Evolutionary conservation across 768 basidiomycete species (phyloP).

Genomic region (Lyophyllum atratum): DNA sequence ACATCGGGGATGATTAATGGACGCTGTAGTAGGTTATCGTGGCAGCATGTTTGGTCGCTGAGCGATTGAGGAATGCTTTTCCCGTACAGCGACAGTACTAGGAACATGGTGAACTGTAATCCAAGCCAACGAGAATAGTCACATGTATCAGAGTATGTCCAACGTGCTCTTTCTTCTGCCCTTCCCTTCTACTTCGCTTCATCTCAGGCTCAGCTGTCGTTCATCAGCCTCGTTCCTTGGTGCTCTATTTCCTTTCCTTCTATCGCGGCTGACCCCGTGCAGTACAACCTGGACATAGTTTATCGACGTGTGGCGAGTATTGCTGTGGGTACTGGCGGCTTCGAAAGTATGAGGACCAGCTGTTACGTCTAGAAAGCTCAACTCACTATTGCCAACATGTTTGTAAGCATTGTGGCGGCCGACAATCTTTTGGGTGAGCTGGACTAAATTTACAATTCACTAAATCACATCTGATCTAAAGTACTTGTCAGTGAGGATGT

Average conservation of each 20-base stretch:
- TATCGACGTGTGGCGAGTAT: constrained; percentile 67
- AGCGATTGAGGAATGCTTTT: background rate
- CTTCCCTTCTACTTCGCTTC: background rate
- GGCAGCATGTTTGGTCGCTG: constrained; percentile 7
- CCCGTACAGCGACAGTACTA: background rate
- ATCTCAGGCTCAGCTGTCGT: background rate
- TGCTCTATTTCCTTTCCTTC: background rate
- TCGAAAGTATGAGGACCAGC: constrained; percentile 13
- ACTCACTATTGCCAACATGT: constrained; percentile 76
- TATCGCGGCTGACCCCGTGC: constrained; percentile 4
- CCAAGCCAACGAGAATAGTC: background rate
- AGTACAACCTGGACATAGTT: constrained; percentile 55
- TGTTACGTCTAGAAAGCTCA: background rate
- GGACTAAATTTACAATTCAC: constrained; percentile 66
- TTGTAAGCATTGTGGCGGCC: constrained; percentile 50
- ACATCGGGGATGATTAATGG: constrained; percentile 74
- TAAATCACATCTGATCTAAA: constrained; percentile 63
- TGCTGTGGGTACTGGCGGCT: constrained; percentile 69
- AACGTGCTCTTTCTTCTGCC: background rate
- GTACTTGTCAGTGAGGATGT: constrained; percentile 4
- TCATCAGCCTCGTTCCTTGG: background rate
- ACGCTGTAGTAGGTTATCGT: constrained; percentile 19
- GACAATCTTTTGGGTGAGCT: constrained; percentile 50
- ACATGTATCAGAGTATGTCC: constrained; percentile 11
- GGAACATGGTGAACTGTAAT: background rate